Percentiles rank a stretch among this genome's conserved stretches.
phyloP scores from a whole-genome alignment of 306 rosid species.

The Cucurbita argyrosperma region DNA sequence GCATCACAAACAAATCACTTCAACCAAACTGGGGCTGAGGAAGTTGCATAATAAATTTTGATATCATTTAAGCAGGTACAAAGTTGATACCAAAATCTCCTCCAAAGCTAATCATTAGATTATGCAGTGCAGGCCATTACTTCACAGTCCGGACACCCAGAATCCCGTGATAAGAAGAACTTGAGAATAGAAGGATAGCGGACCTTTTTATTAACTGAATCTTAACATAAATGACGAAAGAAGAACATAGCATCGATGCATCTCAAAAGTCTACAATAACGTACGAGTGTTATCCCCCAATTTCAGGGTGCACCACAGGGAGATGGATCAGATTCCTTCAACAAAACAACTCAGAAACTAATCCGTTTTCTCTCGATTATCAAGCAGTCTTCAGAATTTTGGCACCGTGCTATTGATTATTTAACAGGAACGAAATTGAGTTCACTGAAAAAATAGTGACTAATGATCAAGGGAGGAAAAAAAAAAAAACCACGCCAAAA shows the following conservation, averaged over 20 bases:
- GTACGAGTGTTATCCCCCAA: background rate
- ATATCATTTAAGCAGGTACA: background rate
- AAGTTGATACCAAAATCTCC: background rate
- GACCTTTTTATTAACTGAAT: background rate
- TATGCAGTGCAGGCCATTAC: background rate
- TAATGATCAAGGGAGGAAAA: background rate
- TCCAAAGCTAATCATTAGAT: background rate
- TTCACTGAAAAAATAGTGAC: background rate
- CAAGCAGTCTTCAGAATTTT: background rate
- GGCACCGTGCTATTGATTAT: background rate
- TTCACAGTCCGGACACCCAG: background rate
- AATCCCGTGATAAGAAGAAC: background rate
- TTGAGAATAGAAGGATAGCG: background rate
- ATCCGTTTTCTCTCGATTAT: too few relatives aligned
- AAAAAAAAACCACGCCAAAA: background rate
- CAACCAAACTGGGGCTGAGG: background rate
- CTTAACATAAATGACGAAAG: background rate
- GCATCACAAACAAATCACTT: constrained; percentile 3
- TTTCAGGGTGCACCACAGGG: background rate
- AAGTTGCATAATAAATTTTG: background rate
- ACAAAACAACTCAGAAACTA: background rate
- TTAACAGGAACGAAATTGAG: background rate
- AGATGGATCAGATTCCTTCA: background rate
- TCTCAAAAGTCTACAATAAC: too few relatives aligned
- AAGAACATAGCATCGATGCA: background rate